Conservation (phyloP, 768 basidiomycete species). For the Ephemerocybe angulata region DNA sequence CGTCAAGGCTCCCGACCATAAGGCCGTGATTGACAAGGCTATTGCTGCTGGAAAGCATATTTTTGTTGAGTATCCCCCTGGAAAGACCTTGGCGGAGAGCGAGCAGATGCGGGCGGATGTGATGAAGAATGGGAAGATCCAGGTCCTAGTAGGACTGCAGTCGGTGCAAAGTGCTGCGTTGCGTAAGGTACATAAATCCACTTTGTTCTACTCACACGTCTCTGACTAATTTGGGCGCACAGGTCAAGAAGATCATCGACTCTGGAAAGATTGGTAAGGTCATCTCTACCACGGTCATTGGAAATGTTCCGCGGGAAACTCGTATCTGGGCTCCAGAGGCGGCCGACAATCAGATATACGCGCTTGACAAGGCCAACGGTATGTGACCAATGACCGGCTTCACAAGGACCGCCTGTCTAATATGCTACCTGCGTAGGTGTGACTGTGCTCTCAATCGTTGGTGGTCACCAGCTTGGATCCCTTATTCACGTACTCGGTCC, state of each 20-base stretch:
- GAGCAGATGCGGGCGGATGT: conserved; percentile 27
- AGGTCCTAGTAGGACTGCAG: no score
- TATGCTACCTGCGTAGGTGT: neutral
- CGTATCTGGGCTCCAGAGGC: neutral
- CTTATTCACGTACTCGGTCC: conserved; percentile 10
- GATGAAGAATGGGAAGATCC: conserved; percentile 2
- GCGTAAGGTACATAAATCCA: no score
- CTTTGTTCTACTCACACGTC: no score
- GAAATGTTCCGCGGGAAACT: neutral
- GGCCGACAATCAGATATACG: neutral
- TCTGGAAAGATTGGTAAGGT: neutral
- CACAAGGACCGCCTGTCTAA: neutral
- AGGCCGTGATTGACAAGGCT: conserved; percentile 20
- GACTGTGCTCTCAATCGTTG: neutral
- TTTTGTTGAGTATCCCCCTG: conserved; percentile 38
- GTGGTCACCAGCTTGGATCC: conserved; percentile 10
- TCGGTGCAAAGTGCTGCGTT: no score
- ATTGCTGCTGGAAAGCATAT: conserved; percentile 34
- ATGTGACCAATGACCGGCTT: no score
- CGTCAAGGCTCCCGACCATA: conserved; percentile 27
- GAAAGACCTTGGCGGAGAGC: conserved; percentile 24
- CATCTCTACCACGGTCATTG: neutral
- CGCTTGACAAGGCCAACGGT: neutral
- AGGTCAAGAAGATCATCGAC: neutral
- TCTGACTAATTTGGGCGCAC: no score